Evolutionary conservation across 768 basidiomycete genomes (phyloP).

Genomic region (Nidularia sp.): DNA sequence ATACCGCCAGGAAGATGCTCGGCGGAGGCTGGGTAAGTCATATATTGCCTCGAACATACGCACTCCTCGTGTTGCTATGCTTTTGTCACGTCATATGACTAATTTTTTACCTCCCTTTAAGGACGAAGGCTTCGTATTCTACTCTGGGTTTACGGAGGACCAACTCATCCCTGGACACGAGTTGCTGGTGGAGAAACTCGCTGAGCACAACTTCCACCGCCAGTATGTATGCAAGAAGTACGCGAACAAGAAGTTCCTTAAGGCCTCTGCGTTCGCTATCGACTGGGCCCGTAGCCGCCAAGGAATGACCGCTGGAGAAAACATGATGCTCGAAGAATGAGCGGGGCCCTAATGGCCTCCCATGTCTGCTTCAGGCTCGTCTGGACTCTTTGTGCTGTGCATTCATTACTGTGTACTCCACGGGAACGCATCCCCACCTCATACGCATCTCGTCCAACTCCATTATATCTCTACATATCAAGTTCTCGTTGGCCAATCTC

Average conservation of each 20-base stretch:
- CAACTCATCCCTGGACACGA: constrained; percentile 80
- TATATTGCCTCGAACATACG: constrained; percentile 12
- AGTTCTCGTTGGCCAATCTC: constrained; percentile 13
- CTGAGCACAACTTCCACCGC: constrained; percentile 73
- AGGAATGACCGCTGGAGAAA: constrained; percentile 27
- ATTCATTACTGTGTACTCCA: constrained; percentile 10
- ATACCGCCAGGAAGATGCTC: constrained; percentile 90
- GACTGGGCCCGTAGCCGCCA: constrained; percentile 63
- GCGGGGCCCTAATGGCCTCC: constrained; percentile 1
- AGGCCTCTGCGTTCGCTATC: constrained; percentile 77
- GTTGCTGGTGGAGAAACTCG: constrained; percentile 79
- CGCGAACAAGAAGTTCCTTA: constrained; percentile 95
- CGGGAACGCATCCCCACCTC: constrained; percentile 6
- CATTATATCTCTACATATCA: constrained; percentile 14
- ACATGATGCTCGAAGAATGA: constrained; percentile 44
- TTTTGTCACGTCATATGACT: constrained; percentile 31
- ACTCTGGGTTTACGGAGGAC: constrained; percentile 88
- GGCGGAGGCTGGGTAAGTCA: constrained; percentile 91
- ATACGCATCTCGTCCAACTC: constrained; percentile 10
- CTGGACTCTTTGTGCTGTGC: constrained; percentile 10
- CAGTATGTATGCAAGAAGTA: constrained; percentile 96
- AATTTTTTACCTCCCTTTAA: constrained; percentile 31
- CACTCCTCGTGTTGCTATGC: constrained; percentile 11
- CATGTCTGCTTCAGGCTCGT: constrained; percentile 1
- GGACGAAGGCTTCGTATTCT: constrained; percentile 89